Percentiles rank a stretch among this genome's conserved stretches.
Conservation (phyloP, 352 stramenopile species). For the Blastocystis hominis region DNA sequence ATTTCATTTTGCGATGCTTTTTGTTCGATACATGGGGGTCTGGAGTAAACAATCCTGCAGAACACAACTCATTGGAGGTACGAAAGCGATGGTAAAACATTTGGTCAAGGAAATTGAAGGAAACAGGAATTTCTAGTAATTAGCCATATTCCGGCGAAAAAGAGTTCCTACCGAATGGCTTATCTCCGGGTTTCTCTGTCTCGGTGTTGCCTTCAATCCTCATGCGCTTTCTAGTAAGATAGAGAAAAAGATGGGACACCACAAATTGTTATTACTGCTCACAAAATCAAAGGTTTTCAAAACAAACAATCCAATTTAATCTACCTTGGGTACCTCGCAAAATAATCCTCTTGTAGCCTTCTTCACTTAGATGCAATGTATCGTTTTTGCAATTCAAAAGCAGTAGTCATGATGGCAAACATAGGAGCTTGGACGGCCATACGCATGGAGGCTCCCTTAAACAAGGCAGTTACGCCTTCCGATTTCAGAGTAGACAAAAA, state of each 20-base stretch:
- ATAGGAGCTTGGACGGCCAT: constrained; percentile 76
- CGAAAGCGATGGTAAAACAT: constrained; percentile 36
- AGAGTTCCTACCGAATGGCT: no score
- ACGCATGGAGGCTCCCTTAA: constrained; percentile 71
- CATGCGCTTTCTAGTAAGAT: no score
- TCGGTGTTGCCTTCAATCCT: no score
- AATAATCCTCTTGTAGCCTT: neutral
- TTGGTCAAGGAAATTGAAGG: neutral
- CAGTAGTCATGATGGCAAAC: constrained; percentile 72
- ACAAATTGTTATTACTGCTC: no score
- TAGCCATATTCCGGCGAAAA: no score
- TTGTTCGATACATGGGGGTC: neutral
- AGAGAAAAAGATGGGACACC: no score
- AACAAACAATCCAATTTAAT: no score
- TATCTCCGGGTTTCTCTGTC: no score
- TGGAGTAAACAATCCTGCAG: neutral
- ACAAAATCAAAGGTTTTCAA: no score
- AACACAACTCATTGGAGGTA: neutral
- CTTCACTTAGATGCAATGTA: constrained; percentile 66
- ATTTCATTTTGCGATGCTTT: constrained; percentile 18
- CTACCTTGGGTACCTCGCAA: no score
- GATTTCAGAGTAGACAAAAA: constrained; percentile 70
- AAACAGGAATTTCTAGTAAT: neutral
- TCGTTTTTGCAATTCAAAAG: constrained; percentile 76
- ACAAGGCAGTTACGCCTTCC: constrained; percentile 73